Evolutionary conservation across 352 stramenopile species (phyloP).

Genomic region (Hyaloperonospora arabidopsidis): DNA sequence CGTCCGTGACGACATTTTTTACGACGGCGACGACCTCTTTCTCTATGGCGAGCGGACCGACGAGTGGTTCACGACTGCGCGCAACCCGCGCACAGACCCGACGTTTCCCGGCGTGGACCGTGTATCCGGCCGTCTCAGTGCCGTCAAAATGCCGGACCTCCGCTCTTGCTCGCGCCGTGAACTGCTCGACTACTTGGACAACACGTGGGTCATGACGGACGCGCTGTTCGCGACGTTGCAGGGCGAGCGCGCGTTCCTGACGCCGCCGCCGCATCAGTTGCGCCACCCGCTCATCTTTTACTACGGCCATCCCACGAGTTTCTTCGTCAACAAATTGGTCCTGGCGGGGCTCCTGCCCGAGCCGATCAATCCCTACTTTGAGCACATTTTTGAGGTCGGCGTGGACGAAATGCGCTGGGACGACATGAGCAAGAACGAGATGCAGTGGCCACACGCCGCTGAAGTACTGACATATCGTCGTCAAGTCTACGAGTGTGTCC

Average conservation of each 20-base stretch:
- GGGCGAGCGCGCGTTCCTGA: slow-evolving; percentile 86
- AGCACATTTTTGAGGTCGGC: slow-evolving; percentile 94
- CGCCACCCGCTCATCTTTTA: slow-evolving; percentile 97
- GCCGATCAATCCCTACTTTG: slow-evolving; percentile 90
- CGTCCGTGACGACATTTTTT: slow-evolving; percentile 16
- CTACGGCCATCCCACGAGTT: slow-evolving; percentile 93
- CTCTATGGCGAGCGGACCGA: slow-evolving; percentile 53
- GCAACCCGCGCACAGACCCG: slow-evolving; percentile 46
- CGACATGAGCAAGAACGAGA: slow-evolving; percentile 96
- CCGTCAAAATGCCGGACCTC: slow-evolving; percentile 82
- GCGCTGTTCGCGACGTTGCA: slow-evolving; percentile 89
- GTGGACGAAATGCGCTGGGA: slow-evolving; percentile 99
- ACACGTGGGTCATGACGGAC: slow-evolving; percentile 92
- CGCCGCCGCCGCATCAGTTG: slow-evolving; percentile 87
- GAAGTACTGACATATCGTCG: slow-evolving; percentile 90
- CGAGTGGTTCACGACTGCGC: slow-evolving; percentile 68
- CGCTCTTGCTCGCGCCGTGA: slow-evolving; percentile 69
- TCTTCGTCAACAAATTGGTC: slow-evolving; percentile 96
- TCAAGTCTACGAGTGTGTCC: slow-evolving; percentile 86
- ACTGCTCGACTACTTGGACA: slow-evolving; percentile 93
- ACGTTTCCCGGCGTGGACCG: slow-evolving; percentile 50
- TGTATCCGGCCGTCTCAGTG: slow-evolving; percentile 36
- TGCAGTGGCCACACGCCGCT: slow-evolving; percentile 87
- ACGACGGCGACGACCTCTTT: slow-evolving; percentile 50
- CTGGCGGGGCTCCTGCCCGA: slow-evolving; percentile 84